Evolutionary conservation across 148 eudicot genomes (phyloP).

Genomic region (Vaccinium macrocarpon): DNA sequence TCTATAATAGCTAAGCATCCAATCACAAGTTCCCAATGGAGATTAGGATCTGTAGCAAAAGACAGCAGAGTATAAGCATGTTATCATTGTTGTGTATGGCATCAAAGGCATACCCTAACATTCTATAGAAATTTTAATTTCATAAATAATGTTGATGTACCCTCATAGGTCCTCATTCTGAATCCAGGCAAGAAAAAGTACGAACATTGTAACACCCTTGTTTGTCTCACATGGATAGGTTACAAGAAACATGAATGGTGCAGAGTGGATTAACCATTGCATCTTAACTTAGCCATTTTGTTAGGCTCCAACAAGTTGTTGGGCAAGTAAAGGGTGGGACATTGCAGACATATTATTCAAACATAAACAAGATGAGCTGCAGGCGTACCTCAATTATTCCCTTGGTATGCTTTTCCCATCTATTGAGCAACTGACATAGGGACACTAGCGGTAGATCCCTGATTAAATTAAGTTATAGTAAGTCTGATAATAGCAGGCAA

Average conservation of each 20-base stretch:
- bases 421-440: slow-evolving; percentile 53
- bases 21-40: not conserved
- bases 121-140: not conserved
- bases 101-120: not conserved
- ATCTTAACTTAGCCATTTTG: not conserved
- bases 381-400: slow-evolving; percentile 57
- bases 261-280: not conserved
- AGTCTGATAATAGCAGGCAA: not conserved
- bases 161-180: not conserved
- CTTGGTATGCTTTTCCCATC: slow-evolving; percentile 58
- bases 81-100: not conserved
- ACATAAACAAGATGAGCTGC: not conserved
- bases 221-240: not conserved
- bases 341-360: not conserved
- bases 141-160: not conserved
- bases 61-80: not conserved
- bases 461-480: slow-evolving; percentile 27
- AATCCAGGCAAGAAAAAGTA: slow-evolving; percentile 4
- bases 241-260: not conserved
- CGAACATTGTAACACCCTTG: not conserved
- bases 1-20: slow-evolving; percentile 2
- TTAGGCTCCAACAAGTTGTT: not conserved
- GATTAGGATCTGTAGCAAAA: not conserved
- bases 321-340: not conserved
- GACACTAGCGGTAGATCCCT: slow-evolving; percentile 65